A percentile compares a stretch with the other conserved stretches of the same genome.
phyloP scores from a whole-genome alignment of 2,329 filamentous ascomycete species.

The Shiraia bambusicola region DNA sequence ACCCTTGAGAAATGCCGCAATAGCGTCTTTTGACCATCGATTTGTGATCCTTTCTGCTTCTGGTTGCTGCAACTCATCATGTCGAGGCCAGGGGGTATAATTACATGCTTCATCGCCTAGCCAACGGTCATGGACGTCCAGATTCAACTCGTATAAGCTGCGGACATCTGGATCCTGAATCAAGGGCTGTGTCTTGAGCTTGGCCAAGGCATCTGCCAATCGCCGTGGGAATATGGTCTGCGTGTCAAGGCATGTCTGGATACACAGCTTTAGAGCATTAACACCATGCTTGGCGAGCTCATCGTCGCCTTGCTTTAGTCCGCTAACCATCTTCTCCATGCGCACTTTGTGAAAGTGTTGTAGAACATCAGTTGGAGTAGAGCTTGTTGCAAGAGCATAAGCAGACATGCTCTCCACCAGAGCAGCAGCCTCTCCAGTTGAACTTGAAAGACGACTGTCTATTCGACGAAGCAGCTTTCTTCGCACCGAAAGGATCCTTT shows the following conservation, averaged over 20 bases:
- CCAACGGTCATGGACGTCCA: conserved; percentile 79
- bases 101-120: conserved; percentile 78
- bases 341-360: conserved; percentile 76
- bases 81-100: conserved; percentile 83
- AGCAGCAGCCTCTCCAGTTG: conserved; percentile 42
- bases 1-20: conserved; percentile 54
- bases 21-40: conserved; percentile 45
- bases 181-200: conserved; percentile 69
- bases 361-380: conserved; percentile 75
- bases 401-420: conserved; percentile 76
- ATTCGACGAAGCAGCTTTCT: conserved; percentile 66
- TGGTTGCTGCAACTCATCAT: conserved; percentile 62
- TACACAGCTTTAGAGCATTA: conserved; percentile 69
- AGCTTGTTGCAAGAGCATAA: conserved; percentile 78
- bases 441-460: conserved; percentile 53
- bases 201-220: conserved; percentile 67
- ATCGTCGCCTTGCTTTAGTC: conserved; percentile 55
- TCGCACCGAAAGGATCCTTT: conserved; percentile 63
- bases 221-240: conserved; percentile 73
- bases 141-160: conserved; percentile 66
- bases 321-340: conserved; percentile 64
- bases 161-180: conserved; percentile 70
- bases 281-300: conserved; percentile 58
- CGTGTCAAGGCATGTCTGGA: conserved; percentile 74
- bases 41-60: conserved; percentile 47